Base-by-base conservation (phyloP, 108 stramenopile genomes). In the Poteriospumella lacustris region DNA sequence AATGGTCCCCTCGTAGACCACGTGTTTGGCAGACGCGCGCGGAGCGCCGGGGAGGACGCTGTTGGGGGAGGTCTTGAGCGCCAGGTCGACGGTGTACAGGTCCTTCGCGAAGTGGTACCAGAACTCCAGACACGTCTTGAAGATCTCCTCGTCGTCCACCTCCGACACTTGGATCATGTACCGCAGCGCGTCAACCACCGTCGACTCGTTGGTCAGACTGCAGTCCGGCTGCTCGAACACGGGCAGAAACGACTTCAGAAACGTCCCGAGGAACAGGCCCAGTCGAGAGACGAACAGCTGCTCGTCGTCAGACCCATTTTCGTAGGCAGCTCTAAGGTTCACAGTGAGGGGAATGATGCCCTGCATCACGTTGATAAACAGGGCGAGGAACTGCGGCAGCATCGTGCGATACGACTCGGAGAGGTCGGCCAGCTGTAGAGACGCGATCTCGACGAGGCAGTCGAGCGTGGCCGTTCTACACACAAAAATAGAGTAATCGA, bases 381-480 rank as follows among this genome's bases (percentile, higher is more conserved):
- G 89, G 9, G 83, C 81, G 62, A 93, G 94, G 26, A 99, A 73
- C 43, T 89, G 3, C 41, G 26, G 70, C 31, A 73, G 12, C 3
- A 5, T 38, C 36, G 12, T 24, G 9, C 47, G 70, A 33, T 73
- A 73, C 3, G 41, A n/a, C 3, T 5, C 40, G 9, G 70, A 34
- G 31, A 73, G 26, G 5, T 73, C 70, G 9, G 70, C 33, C 19
- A 34, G 70, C 31, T 87, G 68, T 28, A 97, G 84, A 41, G 86
- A 86, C n/a, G 94, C 97, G 76, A 99, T 94, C 85, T 99, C 97
- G 2, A 96, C 95, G 39, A 99, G 80, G 82, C 97, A 99, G 78
- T 96, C 95, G 33, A 99, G 87, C 9, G 97, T 91, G 62, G 92
- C 90, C 76, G 92, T 95, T 2, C 96, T 73, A 68, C 40, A 19